Conservation (phyloP, 2,329 filamentous ascomycete genomes). For the Samsoniella hepiali region DNA sequence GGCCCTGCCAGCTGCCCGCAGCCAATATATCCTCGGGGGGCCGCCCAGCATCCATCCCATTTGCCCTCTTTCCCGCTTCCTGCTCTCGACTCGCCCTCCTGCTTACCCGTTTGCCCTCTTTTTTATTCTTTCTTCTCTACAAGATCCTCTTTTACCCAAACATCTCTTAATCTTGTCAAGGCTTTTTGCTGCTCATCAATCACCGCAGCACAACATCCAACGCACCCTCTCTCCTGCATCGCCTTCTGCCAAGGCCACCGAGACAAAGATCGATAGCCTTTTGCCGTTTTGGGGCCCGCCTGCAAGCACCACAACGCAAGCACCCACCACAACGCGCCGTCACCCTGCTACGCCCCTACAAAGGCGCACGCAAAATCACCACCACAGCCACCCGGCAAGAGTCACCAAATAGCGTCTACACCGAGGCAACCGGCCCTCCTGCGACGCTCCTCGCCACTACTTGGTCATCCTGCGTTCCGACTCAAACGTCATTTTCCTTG, state of each 20-base stretch:
- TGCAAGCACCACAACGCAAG: slow-evolving; percentile 7
- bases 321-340: neutral
- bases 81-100: slow-evolving; percentile 11
- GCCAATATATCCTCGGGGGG: slow-evolving; percentile 8
- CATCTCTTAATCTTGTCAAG: too few species aligned
- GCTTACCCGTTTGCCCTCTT: slow-evolving; percentile 10
- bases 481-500: slow-evolving; percentile 8
- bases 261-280: slow-evolving; percentile 11
- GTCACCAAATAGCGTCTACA: neutral
- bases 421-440: neutral
- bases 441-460: slow-evolving; percentile 1
- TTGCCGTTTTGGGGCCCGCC: slow-evolving; percentile 7
- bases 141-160: neutral
- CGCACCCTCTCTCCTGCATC: neutral
- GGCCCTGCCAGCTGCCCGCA: neutral
- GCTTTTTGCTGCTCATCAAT: neutral
- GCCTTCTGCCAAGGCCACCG: slow-evolving; percentile 5
- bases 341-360: neutral
- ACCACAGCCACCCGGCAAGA: slow-evolving; percentile 4
- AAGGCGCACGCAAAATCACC: slow-evolving; percentile 8
- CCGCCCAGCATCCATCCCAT: slow-evolving; percentile 10
- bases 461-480: neutral
- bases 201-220: neutral
- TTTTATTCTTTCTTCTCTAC: neutral
- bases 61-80: neutral